Base-by-base conservation (phyloP, 163 green algal species). In the Botryococcus braunii region DNA sequence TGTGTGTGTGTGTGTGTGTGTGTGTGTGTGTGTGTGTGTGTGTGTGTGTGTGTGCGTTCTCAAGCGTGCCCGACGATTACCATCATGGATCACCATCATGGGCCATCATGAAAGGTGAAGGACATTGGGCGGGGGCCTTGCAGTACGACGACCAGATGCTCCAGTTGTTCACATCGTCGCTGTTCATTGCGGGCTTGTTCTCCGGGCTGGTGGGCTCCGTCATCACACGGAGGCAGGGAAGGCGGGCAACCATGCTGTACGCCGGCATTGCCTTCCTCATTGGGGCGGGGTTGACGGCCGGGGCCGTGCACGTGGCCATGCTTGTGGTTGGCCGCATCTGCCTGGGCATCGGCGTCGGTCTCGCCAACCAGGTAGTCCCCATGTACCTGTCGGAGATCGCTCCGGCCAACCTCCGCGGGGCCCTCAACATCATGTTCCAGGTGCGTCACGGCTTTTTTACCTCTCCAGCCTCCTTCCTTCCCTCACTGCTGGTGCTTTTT, bases 271-370 rank as follows among this genome's bases (percentile, higher is more conserved):
- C 68, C 61, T 88, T 86, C 69, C 63, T 85, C 4, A 62, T 79
- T 25, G 83, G 79, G 25, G 76, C 77, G 4, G 79, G 57, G 11
- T 67, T 88, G 27, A 69, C 76, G 23, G 65, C 71, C 3, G 70
- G 50, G 25, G 81, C 81, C 13, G 46, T 78, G 3, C 43, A 48
- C 1, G 64, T 83, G 11, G 49, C 48, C 38, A 82, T 86, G 82
- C 79, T 89, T 23, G 68, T 87, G 40, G 56, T 82, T 2, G 83
- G 83, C 25, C 80, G 83, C 55, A 58, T 87, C 29, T 62, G 81
- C 40, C 72, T 88, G 25, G 83, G 81, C 34, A 59, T 90, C 8
- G 83, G 83, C 37, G 79, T 89, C 50, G 83, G 83, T 47, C 77
- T 82, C 65, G 81, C 79, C 57, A 85, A 79, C 35, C 69, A 77